Conservation (phyloP, 1,139 yeast species). For the Geotrichum fermentans region DNA sequence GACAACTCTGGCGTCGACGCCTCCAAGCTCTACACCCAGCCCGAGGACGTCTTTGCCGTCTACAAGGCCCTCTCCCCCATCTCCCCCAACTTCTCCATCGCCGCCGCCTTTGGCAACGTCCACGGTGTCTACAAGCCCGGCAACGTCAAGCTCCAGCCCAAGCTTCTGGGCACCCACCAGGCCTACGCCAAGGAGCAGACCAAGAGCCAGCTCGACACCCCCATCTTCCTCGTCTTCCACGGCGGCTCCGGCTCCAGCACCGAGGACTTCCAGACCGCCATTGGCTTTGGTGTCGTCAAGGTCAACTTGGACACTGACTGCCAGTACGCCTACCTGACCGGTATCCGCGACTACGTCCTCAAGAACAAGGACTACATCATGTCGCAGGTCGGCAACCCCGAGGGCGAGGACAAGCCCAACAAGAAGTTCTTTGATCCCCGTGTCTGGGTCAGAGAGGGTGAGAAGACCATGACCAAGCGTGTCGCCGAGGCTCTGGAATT, state of each 20-base stretch:
- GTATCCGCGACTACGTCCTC: constrained; percentile 95
- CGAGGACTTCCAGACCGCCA: constrained; percentile 85
- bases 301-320: constrained; percentile 98
- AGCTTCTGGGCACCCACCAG: constrained; percentile 94
- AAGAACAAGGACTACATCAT: constrained; percentile 90
- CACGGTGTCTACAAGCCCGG: constrained; percentile 99
- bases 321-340: constrained; percentile 92
- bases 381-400: constrained; percentile 96
- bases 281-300: constrained; percentile 92
- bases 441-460: constrained; percentile 99
- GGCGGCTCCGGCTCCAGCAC: constrained; percentile 99
- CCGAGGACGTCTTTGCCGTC: constrained; percentile 91
- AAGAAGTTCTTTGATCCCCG: constrained; percentile 99
- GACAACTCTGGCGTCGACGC: constrained; percentile 90
- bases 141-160: constrained; percentile 90
- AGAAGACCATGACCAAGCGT: constrained; percentile 92
- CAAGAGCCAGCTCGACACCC: constrained; percentile 54
- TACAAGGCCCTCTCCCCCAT: constrained; percentile 84
- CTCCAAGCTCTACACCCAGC: constrained; percentile 84
- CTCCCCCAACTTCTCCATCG: constrained; percentile 97
- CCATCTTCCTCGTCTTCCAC: constrained; percentile 97
- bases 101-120: constrained; percentile 98
- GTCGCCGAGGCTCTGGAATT: constrained; percentile 73
- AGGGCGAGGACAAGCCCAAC: constrained; percentile 92
- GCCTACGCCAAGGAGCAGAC: constrained; percentile 60